phyloP scores from a whole-genome alignment of 2,329 filamentous ascomycete species.

The Cordyceps tenuipes region DNA sequence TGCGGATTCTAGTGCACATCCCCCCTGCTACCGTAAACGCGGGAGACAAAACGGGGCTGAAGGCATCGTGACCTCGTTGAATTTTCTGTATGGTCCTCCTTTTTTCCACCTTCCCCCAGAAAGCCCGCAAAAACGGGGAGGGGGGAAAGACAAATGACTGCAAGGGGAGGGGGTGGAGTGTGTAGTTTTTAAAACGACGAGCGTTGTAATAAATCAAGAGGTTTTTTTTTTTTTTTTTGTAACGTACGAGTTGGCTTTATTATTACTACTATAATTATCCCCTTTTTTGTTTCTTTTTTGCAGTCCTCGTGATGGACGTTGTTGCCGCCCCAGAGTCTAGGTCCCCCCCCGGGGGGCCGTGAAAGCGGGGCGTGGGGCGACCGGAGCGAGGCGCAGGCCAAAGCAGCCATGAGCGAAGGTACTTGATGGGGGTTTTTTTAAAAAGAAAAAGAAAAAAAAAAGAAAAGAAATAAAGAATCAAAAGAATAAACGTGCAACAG shows the following conservation, averaged over 20 bases:
- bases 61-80: conserved; percentile 12
- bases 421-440: background rate
- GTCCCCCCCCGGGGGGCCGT: conserved; percentile 2
- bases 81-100: conserved; percentile 9
- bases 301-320: conserved; percentile 21
- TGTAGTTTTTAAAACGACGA: too few relatives aligned
- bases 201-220: too few relatives aligned
- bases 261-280: too few relatives aligned
- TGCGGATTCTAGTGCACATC: background rate
- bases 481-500: background rate
- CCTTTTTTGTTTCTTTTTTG: conserved; percentile 12
- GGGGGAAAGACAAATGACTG: too few relatives aligned
- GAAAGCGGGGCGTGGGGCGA: conserved; percentile 6
- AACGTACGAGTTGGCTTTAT: too few relatives aligned
- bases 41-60: background rate
- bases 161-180: too few relatives aligned
- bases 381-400: background rate
- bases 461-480: background rate
- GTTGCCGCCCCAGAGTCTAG: conserved; percentile 12
- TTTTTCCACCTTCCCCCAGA: too few relatives aligned
- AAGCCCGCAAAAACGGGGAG: background rate
- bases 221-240: too few relatives aligned
- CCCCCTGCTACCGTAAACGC: background rate
- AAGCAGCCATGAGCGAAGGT: too few relatives aligned
- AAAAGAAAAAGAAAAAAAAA: background rate